Base-by-base conservation (phyloP, 2,329 filamentous ascomycete species). In the Cordyceps cateniannulata region DNA sequence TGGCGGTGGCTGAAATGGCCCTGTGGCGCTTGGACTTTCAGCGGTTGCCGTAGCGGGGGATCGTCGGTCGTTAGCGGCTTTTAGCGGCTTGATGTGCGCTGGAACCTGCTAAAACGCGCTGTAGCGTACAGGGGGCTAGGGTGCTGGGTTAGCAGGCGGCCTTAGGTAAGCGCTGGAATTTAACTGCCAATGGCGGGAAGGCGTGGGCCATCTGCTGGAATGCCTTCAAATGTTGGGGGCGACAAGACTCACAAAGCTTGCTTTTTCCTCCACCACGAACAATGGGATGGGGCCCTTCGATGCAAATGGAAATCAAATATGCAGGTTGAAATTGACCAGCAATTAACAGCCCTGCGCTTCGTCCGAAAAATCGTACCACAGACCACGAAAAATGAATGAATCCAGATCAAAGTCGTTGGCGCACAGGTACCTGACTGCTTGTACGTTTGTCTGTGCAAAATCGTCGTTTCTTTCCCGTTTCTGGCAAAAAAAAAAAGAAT, bases 311-410 rank as follows among this genome's bases (percentile, higher is more conserved):
- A 42, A 45, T 22, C 42, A 45, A 45, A n/a, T 29, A 56, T 56
- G 22, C 24, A 54, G 38, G 24, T 54, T 44, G 25, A 56, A 56
- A 32, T 56, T 42, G 48, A 14, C 53, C 53, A 47, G 53, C 53
- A 56, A 52, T 22, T 54, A 20, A 54, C 22, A 29, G 22, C 18
- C 12, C 14, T 25, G 50, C 20, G 14, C 27, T 38, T 38, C 50
- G 50, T 52, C 29, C 25, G 16, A 20, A n/a, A 5, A 44, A 18
- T 10, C 14, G 3, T 49, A 20, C 38, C 50, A 52, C 20, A 40
- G 7, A 52, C 49, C 18, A 16, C 9, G 18, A 42, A 24, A 27
- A 20, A 52, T 5, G 18, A n/a, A 29, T 56, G 53, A n/a, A 24
- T 47, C 35, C 53, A 56, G 53, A 56, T 56, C 16, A 22, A 45